Percentiles rank a stretch among this genome's conserved stretches.
These are phyloP conservation scores for Fusarium equiseti DNA, from an alignment of 2,329 filamentous ascomycete species.

Conservation along the genomic window DNA sequence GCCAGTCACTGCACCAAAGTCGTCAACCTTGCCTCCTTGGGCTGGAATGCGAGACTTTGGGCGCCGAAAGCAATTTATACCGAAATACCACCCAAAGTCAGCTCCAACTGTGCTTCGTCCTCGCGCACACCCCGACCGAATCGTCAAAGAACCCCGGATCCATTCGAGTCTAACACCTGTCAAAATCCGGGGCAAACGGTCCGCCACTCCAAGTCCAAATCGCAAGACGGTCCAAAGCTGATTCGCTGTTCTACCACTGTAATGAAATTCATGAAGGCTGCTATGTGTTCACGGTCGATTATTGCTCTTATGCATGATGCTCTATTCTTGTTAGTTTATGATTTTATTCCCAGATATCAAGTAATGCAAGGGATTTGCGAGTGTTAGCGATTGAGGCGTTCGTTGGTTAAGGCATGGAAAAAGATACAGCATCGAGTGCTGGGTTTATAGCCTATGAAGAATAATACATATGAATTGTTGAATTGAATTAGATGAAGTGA, in stretches of 20 bases:
- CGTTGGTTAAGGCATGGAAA: conserved; percentile 41
- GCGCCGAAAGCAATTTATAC: conserved; percentile 1
- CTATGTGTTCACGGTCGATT: conserved; percentile 24
- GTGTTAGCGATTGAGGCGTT: conserved; percentile 40
- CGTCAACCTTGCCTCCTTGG: conserved; percentile 24
- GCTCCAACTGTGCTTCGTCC: conserved; percentile 11
- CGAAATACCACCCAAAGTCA: background rate
- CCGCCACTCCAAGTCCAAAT: background rate
- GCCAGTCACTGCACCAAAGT: background rate
- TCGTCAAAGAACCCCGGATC: conserved; percentile 26
- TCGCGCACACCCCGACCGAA: background rate
- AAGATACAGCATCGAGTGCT: conserved; percentile 10
- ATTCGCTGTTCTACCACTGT: conserved; percentile 35
- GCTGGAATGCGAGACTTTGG: conserved; percentile 20
- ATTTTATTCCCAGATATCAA: conserved; percentile 18
- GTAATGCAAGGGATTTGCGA: conserved; percentile 25
- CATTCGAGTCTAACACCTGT: conserved; percentile 18
- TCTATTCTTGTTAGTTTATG: conserved; percentile 12
- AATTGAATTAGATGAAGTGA: background rate
- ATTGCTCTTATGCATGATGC: conserved; percentile 2
- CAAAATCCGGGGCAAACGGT: conserved; percentile 37
- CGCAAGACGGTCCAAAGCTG: conserved; percentile 9
- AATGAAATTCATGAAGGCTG: conserved; percentile 43
- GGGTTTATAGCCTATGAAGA: conserved; percentile 27
- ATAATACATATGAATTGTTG: background rate